A percentile compares a stretch with the other conserved stretches of the same genome.
Evolutionary conservation across 805 yeast genomes (phyloP).

Genomic region (Metschnikowia baotianmanensis): DNA sequence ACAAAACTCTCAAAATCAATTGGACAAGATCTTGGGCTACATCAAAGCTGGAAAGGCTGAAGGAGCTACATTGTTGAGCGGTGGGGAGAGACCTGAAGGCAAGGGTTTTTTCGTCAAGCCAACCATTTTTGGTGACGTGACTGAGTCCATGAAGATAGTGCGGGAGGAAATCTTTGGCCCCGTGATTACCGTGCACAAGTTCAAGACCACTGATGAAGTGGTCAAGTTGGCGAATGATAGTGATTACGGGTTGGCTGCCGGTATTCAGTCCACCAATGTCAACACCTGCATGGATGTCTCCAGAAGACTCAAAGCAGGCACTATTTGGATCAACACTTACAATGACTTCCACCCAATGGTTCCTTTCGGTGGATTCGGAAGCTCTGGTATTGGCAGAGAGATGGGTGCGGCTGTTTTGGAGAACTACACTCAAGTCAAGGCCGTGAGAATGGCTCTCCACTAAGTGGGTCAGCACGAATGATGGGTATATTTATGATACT

Average conservation of each 20-base stretch:
- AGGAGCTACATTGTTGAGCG: constrained; percentile 80
- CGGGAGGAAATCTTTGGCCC: constrained; percentile 96
- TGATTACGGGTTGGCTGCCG: constrained; percentile 86
- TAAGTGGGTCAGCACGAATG: not conserved
- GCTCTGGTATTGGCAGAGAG: constrained; percentile 91
- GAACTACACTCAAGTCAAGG: constrained; percentile 81
- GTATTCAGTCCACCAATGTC: constrained; percentile 76
- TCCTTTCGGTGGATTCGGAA: constrained; percentile 92
- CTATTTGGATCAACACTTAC: constrained; percentile 88
- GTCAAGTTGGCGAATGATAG: constrained; percentile 76
- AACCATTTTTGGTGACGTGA: constrained; percentile 82
- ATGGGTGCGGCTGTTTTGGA: constrained; percentile 86
- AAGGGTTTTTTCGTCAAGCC: constrained; percentile 76
- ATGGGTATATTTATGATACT: too few relatives aligned
- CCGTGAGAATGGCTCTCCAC: constrained; percentile 59
- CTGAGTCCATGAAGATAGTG: constrained; percentile 69
- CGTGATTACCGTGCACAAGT: constrained; percentile 80
- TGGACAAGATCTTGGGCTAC: constrained; percentile 72
- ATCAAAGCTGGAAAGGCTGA: constrained; percentile 75
- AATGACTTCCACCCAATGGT: constrained; percentile 84
- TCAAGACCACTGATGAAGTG: constrained; percentile 79
- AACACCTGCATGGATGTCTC: constrained; percentile 76
- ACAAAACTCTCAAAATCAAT: constrained; percentile 79
- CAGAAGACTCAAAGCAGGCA: constrained; percentile 76
- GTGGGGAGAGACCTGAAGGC: constrained; percentile 54